Evolutionary conservation across 2,329 filamentous ascomycete genomes (phyloP), one percentile per base, ranked within the genome.

Genomic region (Alternaria novae-zelandiae): DNA sequence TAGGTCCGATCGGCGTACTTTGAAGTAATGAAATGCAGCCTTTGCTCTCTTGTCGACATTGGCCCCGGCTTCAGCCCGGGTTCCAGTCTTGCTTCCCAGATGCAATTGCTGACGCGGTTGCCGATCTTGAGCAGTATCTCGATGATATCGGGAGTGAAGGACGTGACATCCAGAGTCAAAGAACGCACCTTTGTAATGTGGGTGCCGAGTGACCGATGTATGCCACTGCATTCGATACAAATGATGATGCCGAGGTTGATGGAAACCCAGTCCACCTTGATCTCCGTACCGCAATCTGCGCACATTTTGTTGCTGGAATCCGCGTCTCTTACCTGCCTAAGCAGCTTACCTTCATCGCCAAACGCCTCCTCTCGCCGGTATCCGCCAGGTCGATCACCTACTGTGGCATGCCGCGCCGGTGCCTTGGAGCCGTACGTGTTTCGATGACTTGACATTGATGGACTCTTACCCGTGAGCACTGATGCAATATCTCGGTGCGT

Each of bases 131-230:
- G 85, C 45, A 99, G 86, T 51, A 99, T 87, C 77, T 99, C 96
- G 78, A 99, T 91, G 78, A 98, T 97, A 83, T 99, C 96, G 72
- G 92, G 91, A 4, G 96, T 98, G 79, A 99, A 99, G 0, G 94
- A 97, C 57, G 92, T 94, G 70, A 96, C 96, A 77, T 99, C 96
- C 45, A 99, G 86, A 0, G 96, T 99, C 45, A 99, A 86, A 12
- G 96, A 98, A 57, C 96, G 91, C 44, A 99, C 89, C 82, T 99
- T 99, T 80, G 94, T 97, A 76, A 99, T 97, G 79, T 99, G 96
- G 2, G 96, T 99, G 12, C 96, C 96, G 4, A 99, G 86, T 1
- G 95, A 98, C 45, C 96, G 90, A 80, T 99, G 96, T 65, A 99
- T 97, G 67, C 96, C 96, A 77, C 94, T 97, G 82, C 96, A 99